A percentile compares a stretch with the other conserved stretches of the same genome.
phyloP scores from a whole-genome alignment of 129 eudicot genomes.

The Tanacetum coccineum region DNA sequence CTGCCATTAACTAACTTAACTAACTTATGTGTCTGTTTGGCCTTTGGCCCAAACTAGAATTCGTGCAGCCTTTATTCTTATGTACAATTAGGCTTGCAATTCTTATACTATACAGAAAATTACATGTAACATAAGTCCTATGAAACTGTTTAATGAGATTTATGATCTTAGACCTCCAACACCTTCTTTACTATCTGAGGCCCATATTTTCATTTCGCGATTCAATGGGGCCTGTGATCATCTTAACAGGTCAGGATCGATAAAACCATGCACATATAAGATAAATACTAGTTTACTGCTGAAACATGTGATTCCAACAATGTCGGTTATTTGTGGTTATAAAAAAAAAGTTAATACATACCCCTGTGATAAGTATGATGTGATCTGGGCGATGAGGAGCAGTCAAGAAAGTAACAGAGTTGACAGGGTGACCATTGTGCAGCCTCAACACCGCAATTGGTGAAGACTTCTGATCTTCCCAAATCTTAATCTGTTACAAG shows the following conservation, averaged over 20 bases:
- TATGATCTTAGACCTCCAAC: no score
- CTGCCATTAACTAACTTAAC: no score
- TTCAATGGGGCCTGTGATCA: constrained; percentile 75
- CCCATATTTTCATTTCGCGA: constrained; percentile 90
- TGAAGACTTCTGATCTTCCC: constrained; percentile 83
- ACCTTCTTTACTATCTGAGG: constrained; percentile 88
- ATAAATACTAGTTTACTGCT: no score
- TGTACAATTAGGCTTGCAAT: no score
- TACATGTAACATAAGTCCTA: no score
- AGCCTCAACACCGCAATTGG: constrained; percentile 86
- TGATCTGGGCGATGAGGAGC: constrained; percentile 93
- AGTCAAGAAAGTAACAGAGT: constrained; percentile 78
- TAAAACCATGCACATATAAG: background rate
- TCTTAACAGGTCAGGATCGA: constrained; percentile 7
- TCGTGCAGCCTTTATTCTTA: no score
- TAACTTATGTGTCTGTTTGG: no score
- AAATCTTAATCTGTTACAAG: constrained; percentile 75
- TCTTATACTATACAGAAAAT: no score
- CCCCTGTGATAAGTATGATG: constrained; percentile 90
- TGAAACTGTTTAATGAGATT: no score
- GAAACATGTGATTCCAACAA: background rate
- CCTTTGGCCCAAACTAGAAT: no score
- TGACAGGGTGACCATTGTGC: constrained; percentile 86
- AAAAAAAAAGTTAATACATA: constrained; percentile 25
- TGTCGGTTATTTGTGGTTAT: background rate